These are phyloP conservation scores for Xylaria palmicola DNA, from an alignment of 495 filamentous ascomycete species.

Conservation along the genomic window DNA sequence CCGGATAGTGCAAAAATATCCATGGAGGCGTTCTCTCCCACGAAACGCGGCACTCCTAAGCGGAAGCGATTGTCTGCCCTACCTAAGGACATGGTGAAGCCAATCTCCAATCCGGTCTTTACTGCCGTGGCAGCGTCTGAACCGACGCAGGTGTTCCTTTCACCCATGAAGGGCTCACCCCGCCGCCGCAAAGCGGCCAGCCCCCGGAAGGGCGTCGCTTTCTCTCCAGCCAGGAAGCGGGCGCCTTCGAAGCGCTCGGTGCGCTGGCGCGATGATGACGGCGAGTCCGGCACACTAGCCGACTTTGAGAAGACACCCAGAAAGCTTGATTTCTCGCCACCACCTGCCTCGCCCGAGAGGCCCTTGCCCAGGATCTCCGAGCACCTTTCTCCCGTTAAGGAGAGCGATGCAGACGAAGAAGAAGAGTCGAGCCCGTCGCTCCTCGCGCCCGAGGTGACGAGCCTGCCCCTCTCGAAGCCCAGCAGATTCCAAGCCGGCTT, in stretches of 20 bases:
- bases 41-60: constrained; percentile 69
- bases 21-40: constrained; percentile 63
- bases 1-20: constrained; percentile 72
- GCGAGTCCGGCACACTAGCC: constrained; percentile 73
- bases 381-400: constrained; percentile 43
- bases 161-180: constrained; percentile 71
- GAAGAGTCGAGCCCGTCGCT: constrained; percentile 60
- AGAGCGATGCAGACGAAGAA: constrained; percentile 40
- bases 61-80: constrained; percentile 59
- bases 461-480: constrained; percentile 53
- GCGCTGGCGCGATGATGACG: constrained; percentile 89
- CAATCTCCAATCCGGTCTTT: constrained; percentile 35
- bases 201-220: constrained; percentile 74
- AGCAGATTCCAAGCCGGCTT: constrained; percentile 91
- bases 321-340: constrained; percentile 55
- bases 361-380: constrained; percentile 26
- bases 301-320: constrained; percentile 89
- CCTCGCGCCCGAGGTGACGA: constrained; percentile 43
- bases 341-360: constrained; percentile 42
- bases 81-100: constrained; percentile 31
- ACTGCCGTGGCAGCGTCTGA: constrained; percentile 39
- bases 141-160: constrained; percentile 38
- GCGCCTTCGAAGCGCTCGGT: constrained; percentile 72
- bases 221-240: constrained; percentile 78
- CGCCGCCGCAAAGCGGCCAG: constrained; percentile 65